Conservation (phyloP, 805 yeast genomes). For the Suhomyces sp. region DNA sequence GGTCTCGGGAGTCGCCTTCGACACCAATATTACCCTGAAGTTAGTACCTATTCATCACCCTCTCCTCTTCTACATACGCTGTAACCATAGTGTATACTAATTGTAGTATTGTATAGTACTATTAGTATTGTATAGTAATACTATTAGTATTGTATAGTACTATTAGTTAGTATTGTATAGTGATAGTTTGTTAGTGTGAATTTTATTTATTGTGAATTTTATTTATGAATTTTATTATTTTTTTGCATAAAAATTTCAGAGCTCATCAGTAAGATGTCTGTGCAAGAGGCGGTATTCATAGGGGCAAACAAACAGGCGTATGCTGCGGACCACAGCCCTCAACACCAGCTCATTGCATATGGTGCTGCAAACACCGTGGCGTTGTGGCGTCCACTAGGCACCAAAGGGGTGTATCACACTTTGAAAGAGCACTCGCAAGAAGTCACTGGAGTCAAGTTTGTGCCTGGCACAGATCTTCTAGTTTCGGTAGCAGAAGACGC, state of each 20-base stretch:
- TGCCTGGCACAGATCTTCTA: conserved; percentile 43
- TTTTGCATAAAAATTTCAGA: not conserved
- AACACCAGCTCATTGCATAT: conserved; percentile 51
- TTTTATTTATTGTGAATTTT: no score
- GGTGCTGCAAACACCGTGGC: conserved; percentile 70
- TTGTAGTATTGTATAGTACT: no score
- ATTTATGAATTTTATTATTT: no score
- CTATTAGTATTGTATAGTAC: no score
- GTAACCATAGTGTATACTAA: conserved; percentile 10
- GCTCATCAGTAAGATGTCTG: not conserved
- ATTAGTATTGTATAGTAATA: no score
- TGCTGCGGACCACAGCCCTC: conserved; percentile 49
- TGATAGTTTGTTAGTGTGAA: no score
- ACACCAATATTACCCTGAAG: conserved; percentile 36
- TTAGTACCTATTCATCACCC: conserved; percentile 12
- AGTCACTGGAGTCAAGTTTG: conserved; percentile 61
- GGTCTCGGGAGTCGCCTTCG: conserved; percentile 50
- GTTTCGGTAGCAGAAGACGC: conserved; percentile 71
- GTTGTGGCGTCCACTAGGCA: conserved; percentile 58
- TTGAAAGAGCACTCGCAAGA: conserved; percentile 59
- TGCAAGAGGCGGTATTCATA: conserved; percentile 56
- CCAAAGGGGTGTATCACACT: conserved; percentile 50
- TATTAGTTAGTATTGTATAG: no score
- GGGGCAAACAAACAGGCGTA: conserved; percentile 72
- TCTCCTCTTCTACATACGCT: conserved; percentile 7